phyloP scores from a whole-genome alignment of 371 early-diverging fungal species.

The Mucor mucedo region DNA sequence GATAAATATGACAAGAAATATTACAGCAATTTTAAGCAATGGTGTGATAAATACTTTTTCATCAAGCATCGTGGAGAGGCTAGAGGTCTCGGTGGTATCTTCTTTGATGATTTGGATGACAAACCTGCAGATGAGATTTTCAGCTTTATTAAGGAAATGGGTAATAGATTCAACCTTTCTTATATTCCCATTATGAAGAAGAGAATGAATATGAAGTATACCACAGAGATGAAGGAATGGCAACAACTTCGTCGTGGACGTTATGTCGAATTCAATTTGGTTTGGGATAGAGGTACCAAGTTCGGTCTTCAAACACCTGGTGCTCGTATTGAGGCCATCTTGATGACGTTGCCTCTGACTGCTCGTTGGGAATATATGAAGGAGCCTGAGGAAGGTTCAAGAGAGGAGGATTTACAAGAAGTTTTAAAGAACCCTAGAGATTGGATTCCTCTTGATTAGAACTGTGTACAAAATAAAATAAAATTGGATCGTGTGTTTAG shows the following conservation, averaged over 20 bases:
- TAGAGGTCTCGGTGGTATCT: slow-evolving; percentile 88
- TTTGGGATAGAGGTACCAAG: slow-evolving; percentile 88
- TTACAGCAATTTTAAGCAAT: slow-evolving; percentile 78
- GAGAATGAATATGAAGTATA: slow-evolving; percentile 68
- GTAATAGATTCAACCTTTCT: slow-evolving; percentile 71
- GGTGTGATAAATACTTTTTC: slow-evolving; percentile 85
- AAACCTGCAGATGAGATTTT: slow-evolving; percentile 70
- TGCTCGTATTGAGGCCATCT: slow-evolving; percentile 81
- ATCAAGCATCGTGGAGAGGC: slow-evolving; percentile 77
- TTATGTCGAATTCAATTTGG: slow-evolving; percentile 88
- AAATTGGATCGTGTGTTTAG: too few relatives aligned
- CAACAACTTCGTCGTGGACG: slow-evolving; percentile 85
- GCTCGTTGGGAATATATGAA: slow-evolving; percentile 90
- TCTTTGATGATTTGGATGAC: slow-evolving; percentile 84
- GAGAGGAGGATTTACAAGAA: slow-evolving; percentile 76
- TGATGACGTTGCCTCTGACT: slow-evolving; percentile 82
- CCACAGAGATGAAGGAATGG: slow-evolving; percentile 74
- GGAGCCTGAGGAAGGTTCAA: slow-evolving; percentile 63
- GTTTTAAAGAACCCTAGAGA: slow-evolving; percentile 82
- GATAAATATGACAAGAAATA: slow-evolving; percentile 70
- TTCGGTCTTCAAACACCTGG: slow-evolving; percentile 87
- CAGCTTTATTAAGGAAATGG: slow-evolving; percentile 69
- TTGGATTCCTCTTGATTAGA: slow-evolving; percentile 67
- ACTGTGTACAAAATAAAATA: background rate
- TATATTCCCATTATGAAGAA: slow-evolving; percentile 78